These are phyloP conservation scores for Bonia amplexicaulis DNA, from an alignment of 176 grass and related monocot species.

Conservation along the genomic window DNA sequence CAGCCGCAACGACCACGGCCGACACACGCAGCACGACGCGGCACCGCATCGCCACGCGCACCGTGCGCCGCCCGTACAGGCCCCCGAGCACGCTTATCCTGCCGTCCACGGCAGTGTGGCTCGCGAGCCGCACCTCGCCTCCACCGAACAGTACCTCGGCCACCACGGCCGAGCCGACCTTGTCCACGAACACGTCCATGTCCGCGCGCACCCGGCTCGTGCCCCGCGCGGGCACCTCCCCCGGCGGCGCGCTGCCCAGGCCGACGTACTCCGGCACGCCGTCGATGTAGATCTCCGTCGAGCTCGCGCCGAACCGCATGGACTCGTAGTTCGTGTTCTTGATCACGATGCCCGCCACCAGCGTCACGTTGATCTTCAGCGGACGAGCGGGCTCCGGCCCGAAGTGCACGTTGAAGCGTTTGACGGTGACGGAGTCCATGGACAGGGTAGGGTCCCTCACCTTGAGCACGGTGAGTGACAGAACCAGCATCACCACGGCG, in stretches of 20 bases:
- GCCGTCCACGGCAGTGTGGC: slow-evolving; percentile 29
- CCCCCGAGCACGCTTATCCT: slow-evolving; percentile 40
- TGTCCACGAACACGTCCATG: slow-evolving; percentile 41
- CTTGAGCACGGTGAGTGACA: slow-evolving; percentile 58
- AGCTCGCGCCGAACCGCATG: slow-evolving; percentile 42
- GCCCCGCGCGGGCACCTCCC: slow-evolving; percentile 26
- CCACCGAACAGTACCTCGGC: slow-evolving; percentile 27
- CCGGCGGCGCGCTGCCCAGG: slow-evolving; percentile 21
- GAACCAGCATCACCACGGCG: slow-evolving; percentile 34
- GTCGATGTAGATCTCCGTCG: slow-evolving; percentile 46
- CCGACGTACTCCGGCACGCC: slow-evolving; percentile 28
- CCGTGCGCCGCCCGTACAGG: slow-evolving; percentile 30
- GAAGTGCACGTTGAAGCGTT: not conserved
- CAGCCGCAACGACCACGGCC: not conserved
- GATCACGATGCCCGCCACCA: slow-evolving; percentile 35
- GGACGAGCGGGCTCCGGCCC: not conserved
- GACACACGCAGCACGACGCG: slow-evolving; percentile 18
- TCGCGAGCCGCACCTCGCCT: slow-evolving; percentile 35
- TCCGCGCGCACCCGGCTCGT: not conserved
- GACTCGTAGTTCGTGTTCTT: slow-evolving; percentile 57
- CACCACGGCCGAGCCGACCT: slow-evolving; percentile 23
- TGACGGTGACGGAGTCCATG: slow-evolving; percentile 37
- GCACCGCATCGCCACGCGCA: slow-evolving; percentile 36
- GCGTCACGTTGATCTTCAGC: slow-evolving; percentile 47
- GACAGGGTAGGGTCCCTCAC: slow-evolving; percentile 42